Base-by-base conservation (phyloP, 345 rosid genomes). In the Microcos paniculata region DNA sequence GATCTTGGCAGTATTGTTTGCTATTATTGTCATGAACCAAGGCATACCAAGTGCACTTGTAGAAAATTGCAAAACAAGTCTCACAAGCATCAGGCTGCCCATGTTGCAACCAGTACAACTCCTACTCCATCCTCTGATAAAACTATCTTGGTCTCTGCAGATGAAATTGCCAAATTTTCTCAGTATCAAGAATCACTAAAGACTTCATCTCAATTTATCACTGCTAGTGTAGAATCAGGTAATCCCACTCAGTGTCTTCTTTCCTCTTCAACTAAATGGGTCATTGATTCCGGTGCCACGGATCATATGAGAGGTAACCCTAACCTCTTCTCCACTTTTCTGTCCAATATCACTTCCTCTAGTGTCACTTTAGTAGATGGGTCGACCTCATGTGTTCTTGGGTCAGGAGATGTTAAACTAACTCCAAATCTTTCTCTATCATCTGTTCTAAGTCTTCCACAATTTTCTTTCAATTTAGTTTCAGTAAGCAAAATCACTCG, bases 241-340 rank as follows among this genome's bases (percentile, higher is more conserved):
- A 70, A 70, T 8, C 11, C 40, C 16, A 9, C 14, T 51, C 14
- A 51, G 23, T 46, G 57, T 70, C 59, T 48, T 26, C n/a, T 52
- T 49, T 70, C 59, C 6, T 70, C 1, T 4, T 46, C 74, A 6
- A 7, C 40, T 4, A 46, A 70, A 26, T 70, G 74, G 61, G 61
- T 70, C 59, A 70, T 70, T 70, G 74, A 70, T 70, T 70, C 40
- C 2, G 43, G 61, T 46, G 74, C 74, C 58, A 48, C 61, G 24
- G 5, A 70, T 70, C 59, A 70, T 26, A 70, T 70, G 74, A 70
- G 2, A 26, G 35, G 72, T 28, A 70, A 70, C 46, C 57, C 74
- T 7, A 52, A 52, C 14, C 57, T 52, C 4, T 52, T 52, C 6
- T 15, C 57, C 57, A 52, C 21, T 52, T 52, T 52, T 13, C 3